Percentiles rank a stretch among this genome's conserved stretches.
phyloP scores from a whole-genome alignment of 1,139 yeast species.

The Geotrichum australiense region DNA sequence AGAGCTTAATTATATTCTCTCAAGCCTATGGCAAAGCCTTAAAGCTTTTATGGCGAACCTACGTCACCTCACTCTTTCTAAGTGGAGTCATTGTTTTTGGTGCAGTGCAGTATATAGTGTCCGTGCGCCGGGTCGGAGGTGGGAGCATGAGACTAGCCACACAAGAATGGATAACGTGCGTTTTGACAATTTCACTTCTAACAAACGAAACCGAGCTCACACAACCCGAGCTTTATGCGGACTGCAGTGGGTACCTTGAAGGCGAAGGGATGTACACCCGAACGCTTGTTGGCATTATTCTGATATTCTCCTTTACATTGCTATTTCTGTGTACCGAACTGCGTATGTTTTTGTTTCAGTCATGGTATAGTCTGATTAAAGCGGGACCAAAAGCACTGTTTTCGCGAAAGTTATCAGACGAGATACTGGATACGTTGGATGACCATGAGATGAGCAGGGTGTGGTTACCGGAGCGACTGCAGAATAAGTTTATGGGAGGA shows the following conservation, averaged over 20 bases:
- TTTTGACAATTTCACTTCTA: constrained; percentile 1
- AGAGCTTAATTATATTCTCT: constrained; percentile 1
- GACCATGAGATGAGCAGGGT: constrained; percentile 14
- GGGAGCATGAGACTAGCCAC: constrained; percentile 15
- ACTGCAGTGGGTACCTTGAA: constrained; percentile 9
- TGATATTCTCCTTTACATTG: constrained; percentile 14
- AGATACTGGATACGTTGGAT: constrained; percentile 13
- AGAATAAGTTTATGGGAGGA: constrained; percentile 13
- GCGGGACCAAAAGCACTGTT: constrained; percentile 13
- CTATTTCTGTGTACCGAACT: constrained; percentile 16
- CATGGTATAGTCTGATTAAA: constrained; percentile 14
- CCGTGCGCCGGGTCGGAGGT: constrained; percentile 3
- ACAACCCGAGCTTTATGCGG: constrained; percentile 6
- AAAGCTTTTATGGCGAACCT: constrained; percentile 21
- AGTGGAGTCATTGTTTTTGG: constrained; percentile 17
- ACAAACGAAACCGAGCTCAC: background rate
- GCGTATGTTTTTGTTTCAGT: constrained; percentile 13
- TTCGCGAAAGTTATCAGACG: constrained; percentile 12
- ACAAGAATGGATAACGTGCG: constrained; percentile 16
- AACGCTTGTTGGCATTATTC: constrained; percentile 13
- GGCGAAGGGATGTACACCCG: constrained; percentile 17
- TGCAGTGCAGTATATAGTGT: constrained; percentile 14
- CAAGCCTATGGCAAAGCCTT: constrained; percentile 17
- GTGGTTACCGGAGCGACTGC: constrained; percentile 16
- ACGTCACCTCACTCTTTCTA: constrained; percentile 18